Evolutionary conservation across 2,329 filamentous ascomycete species (phyloP).

Genomic region (Plenodomus lindquistii): DNA sequence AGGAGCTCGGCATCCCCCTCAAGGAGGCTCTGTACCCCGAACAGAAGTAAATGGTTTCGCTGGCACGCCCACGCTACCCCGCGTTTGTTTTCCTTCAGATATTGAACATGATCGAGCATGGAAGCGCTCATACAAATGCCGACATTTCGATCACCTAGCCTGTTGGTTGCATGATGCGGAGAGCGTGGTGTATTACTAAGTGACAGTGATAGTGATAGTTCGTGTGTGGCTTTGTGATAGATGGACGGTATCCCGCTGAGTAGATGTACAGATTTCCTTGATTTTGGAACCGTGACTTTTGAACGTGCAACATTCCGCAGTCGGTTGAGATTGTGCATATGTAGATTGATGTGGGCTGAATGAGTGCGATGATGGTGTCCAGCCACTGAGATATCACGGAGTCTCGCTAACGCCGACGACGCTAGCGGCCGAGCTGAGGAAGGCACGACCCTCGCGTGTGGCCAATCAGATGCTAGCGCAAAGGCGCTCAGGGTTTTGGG

Average conservation of each 20-base stretch:
- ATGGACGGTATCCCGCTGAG: conserved; percentile 32
- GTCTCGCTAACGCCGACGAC: conserved; percentile 5
- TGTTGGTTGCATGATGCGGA: conserved; percentile 23
- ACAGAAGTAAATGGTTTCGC: conserved; percentile 32
- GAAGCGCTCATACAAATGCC: conserved; percentile 24
- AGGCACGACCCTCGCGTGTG: background rate
- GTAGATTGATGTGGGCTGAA: too few relatives aligned
- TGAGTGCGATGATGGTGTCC: background rate
- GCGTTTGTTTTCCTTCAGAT: conserved; percentile 12
- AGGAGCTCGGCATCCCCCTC: conserved; percentile 88
- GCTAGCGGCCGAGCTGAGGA: conserved; percentile 1
- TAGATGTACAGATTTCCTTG: conserved; percentile 33
- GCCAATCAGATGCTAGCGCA: conserved; percentile 10
- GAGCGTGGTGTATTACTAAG: conserved; percentile 31
- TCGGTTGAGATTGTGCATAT: too few relatives aligned
- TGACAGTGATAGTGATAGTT: conserved; percentile 9
- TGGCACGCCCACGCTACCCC: conserved; percentile 12
- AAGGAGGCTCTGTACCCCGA: conserved; percentile 91
- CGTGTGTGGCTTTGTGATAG: background rate
- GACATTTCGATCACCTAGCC: conserved; percentile 24
- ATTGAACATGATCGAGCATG: conserved; percentile 19
- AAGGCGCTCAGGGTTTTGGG: conserved; percentile 5
- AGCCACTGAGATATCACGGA: conserved; percentile 3
- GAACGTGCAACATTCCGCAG: too few relatives aligned
- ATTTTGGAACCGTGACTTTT: conserved; percentile 1